Evolutionary conservation across 2,329 filamentous ascomycete species (phyloP).

Genomic region (Nectriaceae sp.): DNA sequence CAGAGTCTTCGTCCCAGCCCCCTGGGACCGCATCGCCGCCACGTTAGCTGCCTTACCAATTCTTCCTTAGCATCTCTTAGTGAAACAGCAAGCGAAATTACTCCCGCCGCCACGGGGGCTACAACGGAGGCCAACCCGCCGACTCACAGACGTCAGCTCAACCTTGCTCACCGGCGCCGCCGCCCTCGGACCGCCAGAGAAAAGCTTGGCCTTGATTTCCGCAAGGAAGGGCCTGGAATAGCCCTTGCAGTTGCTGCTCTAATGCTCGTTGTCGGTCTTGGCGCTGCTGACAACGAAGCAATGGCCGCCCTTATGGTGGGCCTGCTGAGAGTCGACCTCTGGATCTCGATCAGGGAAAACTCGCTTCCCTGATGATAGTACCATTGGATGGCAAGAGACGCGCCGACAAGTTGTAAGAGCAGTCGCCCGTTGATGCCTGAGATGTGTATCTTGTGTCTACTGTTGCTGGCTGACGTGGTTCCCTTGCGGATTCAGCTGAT

Average conservation of each 20-base stretch:
- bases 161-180: background rate
- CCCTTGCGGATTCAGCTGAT: too few species aligned
- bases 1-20: conserved; percentile 18
- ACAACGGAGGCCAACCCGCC: background rate
- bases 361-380: too few species aligned
- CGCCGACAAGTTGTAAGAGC: too few species aligned
- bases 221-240: background rate
- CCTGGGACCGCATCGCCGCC: conserved; percentile 19
- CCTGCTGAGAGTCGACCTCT: background rate
- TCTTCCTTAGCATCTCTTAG: conserved; percentile 21
- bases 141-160: background rate
- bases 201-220: background rate
- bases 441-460: too few species aligned
- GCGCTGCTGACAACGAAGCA: background rate
- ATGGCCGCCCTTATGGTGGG: background rate
- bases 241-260: background rate
- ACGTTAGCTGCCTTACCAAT: conserved; percentile 28
- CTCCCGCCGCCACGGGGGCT: conserved; percentile 31
- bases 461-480: too few species aligned
- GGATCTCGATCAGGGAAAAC: too few species aligned
- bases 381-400: too few species aligned
- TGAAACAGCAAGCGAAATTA: conserved; percentile 39
- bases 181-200: background rate
- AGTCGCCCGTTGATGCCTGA: too few species aligned
- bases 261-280: background rate